Percentiles rank a stretch among this genome's conserved stretches.
Evolutionary conservation across 495 filamentous ascomycete genomes (phyloP).

Genomic region (Annulohypoxylon maeteangense): DNA sequence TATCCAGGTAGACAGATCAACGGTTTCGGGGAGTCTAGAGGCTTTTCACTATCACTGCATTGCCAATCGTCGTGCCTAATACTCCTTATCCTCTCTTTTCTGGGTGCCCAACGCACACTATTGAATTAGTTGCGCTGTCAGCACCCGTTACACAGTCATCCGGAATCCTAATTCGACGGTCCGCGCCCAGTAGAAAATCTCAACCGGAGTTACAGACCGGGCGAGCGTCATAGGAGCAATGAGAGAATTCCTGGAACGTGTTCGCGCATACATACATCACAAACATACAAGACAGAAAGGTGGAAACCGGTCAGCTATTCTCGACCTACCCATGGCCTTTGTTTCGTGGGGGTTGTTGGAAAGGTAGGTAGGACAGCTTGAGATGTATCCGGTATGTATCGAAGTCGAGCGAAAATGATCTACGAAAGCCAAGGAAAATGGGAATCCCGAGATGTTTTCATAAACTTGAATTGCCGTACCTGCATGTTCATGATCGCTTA

Average conservation of each 20-base stretch:
- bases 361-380: background rate
- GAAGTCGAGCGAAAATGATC: slow-evolving; percentile 26
- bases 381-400: background rate
- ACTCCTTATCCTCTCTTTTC: background rate
- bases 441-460: slow-evolving; percentile 24
- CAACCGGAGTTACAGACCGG: slow-evolving; percentile 35
- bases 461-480: slow-evolving; percentile 3
- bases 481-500: background rate
- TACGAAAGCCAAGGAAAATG: slow-evolving; percentile 17
- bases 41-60: slow-evolving; percentile 10
- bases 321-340: slow-evolving; percentile 11
- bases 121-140: slow-evolving; percentile 30
- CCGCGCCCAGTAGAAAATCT: slow-evolving; percentile 31
- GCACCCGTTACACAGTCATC: slow-evolving; percentile 22
- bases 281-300: background rate
- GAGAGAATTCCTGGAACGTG: slow-evolving; percentile 7
- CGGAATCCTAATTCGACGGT: slow-evolving; percentile 28
- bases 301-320: slow-evolving; percentile 19
- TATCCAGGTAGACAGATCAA: background rate
- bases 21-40: background rate
- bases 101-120: slow-evolving; percentile 40
- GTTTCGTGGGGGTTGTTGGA: background rate
- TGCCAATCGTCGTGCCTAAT: slow-evolving; percentile 27
- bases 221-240: slow-evolving; percentile 16
- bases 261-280: background rate